Conservation (phyloP, 352 stramenopile genomes). For the Phytophthora pseudosyringae region DNA sequence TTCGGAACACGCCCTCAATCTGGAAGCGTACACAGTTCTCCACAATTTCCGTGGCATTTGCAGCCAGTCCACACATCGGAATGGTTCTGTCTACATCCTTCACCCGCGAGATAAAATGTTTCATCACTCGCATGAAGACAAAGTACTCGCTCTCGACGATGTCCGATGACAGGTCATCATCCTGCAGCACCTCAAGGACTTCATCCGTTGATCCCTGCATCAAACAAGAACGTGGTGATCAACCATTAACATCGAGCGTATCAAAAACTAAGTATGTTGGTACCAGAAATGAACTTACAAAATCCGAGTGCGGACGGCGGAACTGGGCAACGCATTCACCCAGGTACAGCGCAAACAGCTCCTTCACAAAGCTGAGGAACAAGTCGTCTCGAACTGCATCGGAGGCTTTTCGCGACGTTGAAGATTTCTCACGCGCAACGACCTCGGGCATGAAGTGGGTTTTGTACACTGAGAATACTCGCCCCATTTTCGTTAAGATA, state of each 20-base stretch:
- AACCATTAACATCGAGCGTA: background rate
- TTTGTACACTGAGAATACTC: conserved; percentile 73
- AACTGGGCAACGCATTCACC: conserved; percentile 60
- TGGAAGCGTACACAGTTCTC: conserved; percentile 79
- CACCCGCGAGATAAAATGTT: conserved; percentile 73
- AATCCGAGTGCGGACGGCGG: conserved; percentile 57
- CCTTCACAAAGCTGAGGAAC: conserved; percentile 75
- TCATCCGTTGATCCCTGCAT: conserved; percentile 59
- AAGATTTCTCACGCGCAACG: conserved; percentile 44
- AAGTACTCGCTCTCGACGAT: conserved; percentile 73
- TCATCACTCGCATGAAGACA: conserved; percentile 85
- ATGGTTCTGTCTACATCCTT: conserved; percentile 62
- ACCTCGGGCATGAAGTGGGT: conserved; percentile 67
- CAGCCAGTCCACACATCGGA: conserved; percentile 57
- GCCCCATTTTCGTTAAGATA: conserved; percentile 54
- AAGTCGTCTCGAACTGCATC: conserved; percentile 63
- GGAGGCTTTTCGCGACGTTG: conserved; percentile 43
- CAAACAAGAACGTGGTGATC: conserved; percentile 3
- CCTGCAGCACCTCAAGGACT: conserved; percentile 34
- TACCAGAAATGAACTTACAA: conserved; percentile 44
- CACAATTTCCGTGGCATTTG: conserved; percentile 57
- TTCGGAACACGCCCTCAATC: conserved; percentile 75
- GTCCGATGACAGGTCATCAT: conserved; percentile 32
- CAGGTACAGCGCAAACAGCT: conserved; percentile 69
- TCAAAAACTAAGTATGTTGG: background rate